Conservation (phyloP, 169 alveolate genomes). For the Plasmodium gallinaceum region DNA sequence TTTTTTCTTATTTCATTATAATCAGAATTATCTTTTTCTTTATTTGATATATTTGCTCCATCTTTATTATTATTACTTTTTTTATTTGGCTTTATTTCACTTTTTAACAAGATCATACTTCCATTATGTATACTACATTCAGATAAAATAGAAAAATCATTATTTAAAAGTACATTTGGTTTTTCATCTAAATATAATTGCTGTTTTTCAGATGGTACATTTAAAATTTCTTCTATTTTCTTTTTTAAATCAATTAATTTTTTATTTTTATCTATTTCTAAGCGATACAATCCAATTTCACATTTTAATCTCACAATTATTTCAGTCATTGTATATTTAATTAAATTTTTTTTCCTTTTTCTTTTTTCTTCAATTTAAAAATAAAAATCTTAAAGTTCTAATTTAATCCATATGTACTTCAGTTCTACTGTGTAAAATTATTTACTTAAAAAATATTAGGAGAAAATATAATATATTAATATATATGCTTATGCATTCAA, state of each 20-base stretch:
- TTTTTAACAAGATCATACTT: conserved; percentile 11
- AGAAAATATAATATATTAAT: not conserved
- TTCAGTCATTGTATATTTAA: conserved; percentile 13
- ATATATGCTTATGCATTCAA: not conserved
- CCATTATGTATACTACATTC: conserved; percentile 40
- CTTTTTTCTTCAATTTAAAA: not conserved
- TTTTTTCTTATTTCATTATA: not conserved
- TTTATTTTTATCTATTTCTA: conserved; percentile 22
- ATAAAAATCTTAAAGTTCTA: not conserved
- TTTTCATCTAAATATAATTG: conserved; percentile 5
- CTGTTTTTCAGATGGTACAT: conserved; percentile 51
- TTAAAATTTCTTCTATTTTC: conserved; percentile 43
- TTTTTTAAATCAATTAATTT: conserved; percentile 27
- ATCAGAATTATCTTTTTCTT: not conserved
- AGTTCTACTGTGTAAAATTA: not conserved
- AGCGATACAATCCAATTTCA: conserved; percentile 31
- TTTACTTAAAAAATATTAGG: not conserved
- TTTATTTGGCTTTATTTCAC: conserved; percentile 47
- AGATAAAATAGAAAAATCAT: not conserved
- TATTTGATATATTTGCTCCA: not conserved
- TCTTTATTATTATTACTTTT: not conserved
- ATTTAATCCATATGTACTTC: too few relatives aligned
- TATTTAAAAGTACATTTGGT: not conserved
- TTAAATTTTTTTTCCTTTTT: too few relatives aligned
- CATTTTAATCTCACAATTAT: conserved; percentile 50